Evolutionary conservation across 2,329 filamentous ascomycete species (phyloP).

Genomic region (Fusarium hainanense): DNA sequence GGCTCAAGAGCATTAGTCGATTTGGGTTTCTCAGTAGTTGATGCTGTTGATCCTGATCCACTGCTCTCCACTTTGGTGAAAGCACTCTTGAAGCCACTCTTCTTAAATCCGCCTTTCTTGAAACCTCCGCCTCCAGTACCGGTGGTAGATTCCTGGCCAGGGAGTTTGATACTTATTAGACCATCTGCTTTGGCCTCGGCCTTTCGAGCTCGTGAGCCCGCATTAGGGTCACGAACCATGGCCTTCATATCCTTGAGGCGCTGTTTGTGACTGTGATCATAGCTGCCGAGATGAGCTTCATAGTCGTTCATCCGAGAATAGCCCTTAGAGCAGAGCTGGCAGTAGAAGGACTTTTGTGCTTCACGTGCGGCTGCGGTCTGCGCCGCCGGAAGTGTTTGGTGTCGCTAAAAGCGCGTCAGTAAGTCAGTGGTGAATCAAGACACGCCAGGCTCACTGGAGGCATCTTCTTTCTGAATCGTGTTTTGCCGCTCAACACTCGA

Average conservation of each 20-base stretch:
- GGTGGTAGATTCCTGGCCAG: constrained; percentile 48
- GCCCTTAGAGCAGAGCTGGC: constrained; percentile 89
- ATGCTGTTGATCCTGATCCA: constrained; percentile 50
- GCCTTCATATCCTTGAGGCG: constrained; percentile 89
- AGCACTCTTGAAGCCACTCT: constrained; percentile 83
- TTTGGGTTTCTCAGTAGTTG: constrained; percentile 56
- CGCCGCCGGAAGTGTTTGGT: constrained; percentile 68
- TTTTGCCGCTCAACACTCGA: neutral
- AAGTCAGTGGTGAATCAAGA: constrained; percentile 48
- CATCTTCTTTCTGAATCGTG: constrained; percentile 53
- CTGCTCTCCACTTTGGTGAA: constrained; percentile 67
- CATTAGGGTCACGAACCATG: constrained; percentile 78
- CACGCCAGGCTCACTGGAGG: constrained; percentile 63
- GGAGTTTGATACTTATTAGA: constrained; percentile 74
- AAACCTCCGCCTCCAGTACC: constrained; percentile 59
- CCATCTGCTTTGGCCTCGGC: constrained; percentile 77
- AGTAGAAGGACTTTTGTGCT: constrained; percentile 84
- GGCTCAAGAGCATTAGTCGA: constrained; percentile 35
- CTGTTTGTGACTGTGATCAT: constrained; percentile 96
- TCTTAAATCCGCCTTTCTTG: constrained; percentile 80
- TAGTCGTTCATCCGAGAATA: constrained; percentile 97
- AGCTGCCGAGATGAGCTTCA: constrained; percentile 91
- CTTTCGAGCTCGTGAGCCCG: constrained; percentile 72
- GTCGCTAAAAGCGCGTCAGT: constrained; percentile 56
- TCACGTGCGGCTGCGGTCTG: constrained; percentile 75